A percentile compares a stretch with the other conserved stretches of the same genome.
These are phyloP conservation scores for Lycium ferocissimum DNA, from an alignment of 257 asterid genomes.

Conservation along the genomic window DNA sequence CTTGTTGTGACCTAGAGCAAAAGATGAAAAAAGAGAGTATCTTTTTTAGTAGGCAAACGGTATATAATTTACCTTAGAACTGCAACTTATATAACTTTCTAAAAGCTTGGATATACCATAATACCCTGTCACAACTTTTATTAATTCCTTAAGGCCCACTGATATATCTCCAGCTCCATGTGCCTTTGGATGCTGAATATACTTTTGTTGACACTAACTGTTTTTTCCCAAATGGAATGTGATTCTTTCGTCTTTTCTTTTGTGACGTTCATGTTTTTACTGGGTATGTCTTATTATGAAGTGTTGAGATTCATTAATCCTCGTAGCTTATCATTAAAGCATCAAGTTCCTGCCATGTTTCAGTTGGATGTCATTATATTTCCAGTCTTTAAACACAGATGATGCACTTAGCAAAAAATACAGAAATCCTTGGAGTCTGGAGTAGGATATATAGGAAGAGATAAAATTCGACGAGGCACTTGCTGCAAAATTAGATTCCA, in stretches of 20 bases:
- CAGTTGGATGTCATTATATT: background rate
- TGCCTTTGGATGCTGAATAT: conserved; percentile 47
- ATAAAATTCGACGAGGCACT: conserved; percentile 20
- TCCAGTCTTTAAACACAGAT: background rate
- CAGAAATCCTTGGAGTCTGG: background rate
- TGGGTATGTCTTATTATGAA: background rate
- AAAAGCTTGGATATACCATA: conserved; percentile 71
- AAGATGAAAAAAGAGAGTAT: conserved; percentile 47
- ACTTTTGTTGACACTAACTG: conserved; percentile 31
- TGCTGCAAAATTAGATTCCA: background rate
- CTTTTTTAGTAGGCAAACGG: conserved; percentile 62
- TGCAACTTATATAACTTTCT: conserved; percentile 60
- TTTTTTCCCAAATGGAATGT: conserved; percentile 16
- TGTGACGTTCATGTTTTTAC: conserved; percentile 25
- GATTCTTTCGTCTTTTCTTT: conserved; percentile 33
- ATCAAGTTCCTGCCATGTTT: background rate
- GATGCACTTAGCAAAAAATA: background rate
- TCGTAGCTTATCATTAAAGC: background rate
- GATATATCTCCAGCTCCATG: conserved; percentile 34
- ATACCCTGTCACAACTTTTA: conserved; percentile 39
- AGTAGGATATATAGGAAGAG: conserved; percentile 14
- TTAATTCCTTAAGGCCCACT: conserved; percentile 49
- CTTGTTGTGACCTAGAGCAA: conserved; percentile 53
- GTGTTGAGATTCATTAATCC: background rate
- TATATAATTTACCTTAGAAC: conserved; percentile 59